Percentiles rank a stretch among this genome's conserved stretches.
These are phyloP conservation scores for Pseudognaphalium luteoalbum DNA, from an alignment of 129 eudicot genomes.

Conservation along the genomic window DNA sequence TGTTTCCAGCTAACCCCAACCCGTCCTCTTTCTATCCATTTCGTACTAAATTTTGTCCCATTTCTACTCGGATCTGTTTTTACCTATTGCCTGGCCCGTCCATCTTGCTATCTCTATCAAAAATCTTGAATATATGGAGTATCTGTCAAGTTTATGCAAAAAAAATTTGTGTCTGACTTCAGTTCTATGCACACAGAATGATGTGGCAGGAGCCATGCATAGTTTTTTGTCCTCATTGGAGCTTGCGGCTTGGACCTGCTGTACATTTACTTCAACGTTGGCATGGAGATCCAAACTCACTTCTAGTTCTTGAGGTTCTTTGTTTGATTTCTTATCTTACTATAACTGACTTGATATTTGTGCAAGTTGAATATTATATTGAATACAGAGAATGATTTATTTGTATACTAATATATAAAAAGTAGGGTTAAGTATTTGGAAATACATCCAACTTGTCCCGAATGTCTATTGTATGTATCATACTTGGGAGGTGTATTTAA, in stretches of 20 bases:
- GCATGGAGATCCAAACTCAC: conserved; percentile 67
- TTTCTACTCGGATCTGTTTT: background rate
- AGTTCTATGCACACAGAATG: conserved; percentile 39
- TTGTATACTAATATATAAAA: background rate
- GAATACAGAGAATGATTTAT: background rate
- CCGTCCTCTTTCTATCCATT: background rate
- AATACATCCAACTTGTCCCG: too few relatives aligned
- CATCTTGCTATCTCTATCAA: background rate
- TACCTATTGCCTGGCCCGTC: background rate
- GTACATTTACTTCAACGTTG: conserved; percentile 84
- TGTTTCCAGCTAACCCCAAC: too few relatives aligned
- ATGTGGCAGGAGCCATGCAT: conserved; percentile 97
- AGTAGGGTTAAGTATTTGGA: too few relatives aligned
- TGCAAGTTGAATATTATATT: background rate
- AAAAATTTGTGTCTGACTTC: conserved; percentile 3
- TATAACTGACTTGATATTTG: background rate
- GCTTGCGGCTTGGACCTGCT: conserved; percentile 85
- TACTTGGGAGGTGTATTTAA: too few relatives aligned
- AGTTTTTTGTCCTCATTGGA: conserved; percentile 94
- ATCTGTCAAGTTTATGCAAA: background rate
- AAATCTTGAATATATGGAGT: background rate
- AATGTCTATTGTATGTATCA: too few relatives aligned
- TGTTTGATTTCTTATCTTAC: background rate
- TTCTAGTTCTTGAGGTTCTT: conserved; percentile 72
- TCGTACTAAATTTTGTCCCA: background rate